These are phyloP conservation scores for Arachis stenosperma DNA, from an alignment of 306 rosid species.

Conservation along the genomic window DNA sequence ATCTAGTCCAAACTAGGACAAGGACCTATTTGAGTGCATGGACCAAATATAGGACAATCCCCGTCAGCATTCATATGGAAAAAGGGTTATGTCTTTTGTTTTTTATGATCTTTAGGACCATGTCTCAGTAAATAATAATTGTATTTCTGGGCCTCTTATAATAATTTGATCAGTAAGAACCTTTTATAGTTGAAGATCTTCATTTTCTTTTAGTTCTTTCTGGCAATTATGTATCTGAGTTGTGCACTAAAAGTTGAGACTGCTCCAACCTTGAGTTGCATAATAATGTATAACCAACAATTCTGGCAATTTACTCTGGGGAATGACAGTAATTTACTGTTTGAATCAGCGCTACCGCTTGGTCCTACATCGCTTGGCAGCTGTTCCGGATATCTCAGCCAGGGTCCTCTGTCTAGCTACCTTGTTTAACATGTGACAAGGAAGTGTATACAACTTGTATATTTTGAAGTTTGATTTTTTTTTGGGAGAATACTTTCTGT, in stretches of 20 bases:
- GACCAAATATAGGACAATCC: too few species aligned
- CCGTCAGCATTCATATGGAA: too few species aligned
- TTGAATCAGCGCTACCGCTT: slow-evolving; percentile 56
- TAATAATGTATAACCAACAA: neutral
- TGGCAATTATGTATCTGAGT: too few species aligned
- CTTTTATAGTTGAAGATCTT: too few species aligned
- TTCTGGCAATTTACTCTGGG: slow-evolving; percentile 20
- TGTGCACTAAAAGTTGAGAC: neutral
- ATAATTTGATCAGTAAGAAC: too few species aligned
- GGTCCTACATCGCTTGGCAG: slow-evolving; percentile 63
- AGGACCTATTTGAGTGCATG: too few species aligned
- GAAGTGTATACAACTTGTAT: slow-evolving; percentile 45
- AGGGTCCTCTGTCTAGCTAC: slow-evolving; percentile 51
- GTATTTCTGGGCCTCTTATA: too few species aligned
- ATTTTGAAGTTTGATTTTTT: slow-evolving; percentile 2
- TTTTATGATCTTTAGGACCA: too few species aligned
- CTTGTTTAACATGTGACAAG: slow-evolving; percentile 68
- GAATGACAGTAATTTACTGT: slow-evolving; percentile 26
- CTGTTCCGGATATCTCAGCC: slow-evolving; percentile 48
- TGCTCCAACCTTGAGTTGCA: neutral
- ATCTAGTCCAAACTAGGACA: too few species aligned
- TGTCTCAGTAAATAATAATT: too few species aligned
- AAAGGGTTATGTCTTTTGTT: too few species aligned
- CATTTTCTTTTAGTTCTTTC: too few species aligned
- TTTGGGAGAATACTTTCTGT: neutral